Percentiles rank a stretch among this genome's conserved stretches.
Conservation (phyloP, 352 stramenopile genomes). For the Globisporangium acanthophoron region DNA sequence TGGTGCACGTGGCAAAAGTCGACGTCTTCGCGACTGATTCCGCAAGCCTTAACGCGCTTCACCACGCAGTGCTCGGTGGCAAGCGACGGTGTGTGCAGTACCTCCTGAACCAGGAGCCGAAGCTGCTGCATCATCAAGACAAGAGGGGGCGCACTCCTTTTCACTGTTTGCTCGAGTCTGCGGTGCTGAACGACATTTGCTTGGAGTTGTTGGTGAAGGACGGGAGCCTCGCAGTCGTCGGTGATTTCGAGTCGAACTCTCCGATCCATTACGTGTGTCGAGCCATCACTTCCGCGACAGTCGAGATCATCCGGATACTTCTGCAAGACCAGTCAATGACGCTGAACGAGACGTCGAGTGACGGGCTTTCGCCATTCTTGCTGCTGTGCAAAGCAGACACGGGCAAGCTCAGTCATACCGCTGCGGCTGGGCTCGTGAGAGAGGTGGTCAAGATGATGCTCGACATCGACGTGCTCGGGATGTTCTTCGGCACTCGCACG, state of each 20-base stretch:
- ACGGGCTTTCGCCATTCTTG: conserved; percentile 36
- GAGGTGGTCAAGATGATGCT: conserved; percentile 42
- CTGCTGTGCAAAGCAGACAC: conserved; percentile 36
- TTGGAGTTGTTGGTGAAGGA: conserved; percentile 31
- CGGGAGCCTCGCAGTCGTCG: conserved; percentile 26
- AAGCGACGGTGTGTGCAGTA: conserved; percentile 26
- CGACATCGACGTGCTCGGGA: conserved; percentile 53
- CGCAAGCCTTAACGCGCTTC: conserved; percentile 43
- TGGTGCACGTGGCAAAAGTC: conserved; percentile 37
- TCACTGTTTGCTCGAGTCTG: conserved; percentile 48
- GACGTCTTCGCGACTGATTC: conserved; percentile 45
- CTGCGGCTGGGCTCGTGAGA: conserved; percentile 20
- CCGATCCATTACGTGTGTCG: conserved; percentile 66
- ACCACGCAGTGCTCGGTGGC: conserved; percentile 42
- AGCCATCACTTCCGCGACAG: conserved; percentile 35
- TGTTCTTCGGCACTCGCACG: conserved; percentile 35
- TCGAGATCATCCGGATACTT: conserved; percentile 42
- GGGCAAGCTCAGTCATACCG: not conserved
- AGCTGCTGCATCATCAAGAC: conserved; percentile 48
- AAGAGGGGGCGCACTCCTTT: conserved; percentile 44
- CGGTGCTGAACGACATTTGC: conserved; percentile 40
- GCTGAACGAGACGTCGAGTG: conserved; percentile 30
- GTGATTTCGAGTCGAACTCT: conserved; percentile 38
- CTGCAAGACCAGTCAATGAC: conserved; percentile 30
- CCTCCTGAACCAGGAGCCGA: conserved; percentile 35